A percentile compares a stretch with the other conserved stretches of the same genome.
phyloP scores from a whole-genome alignment of 2,329 filamentous ascomycete genomes.

The Arthrobotrys sinensis region DNA sequence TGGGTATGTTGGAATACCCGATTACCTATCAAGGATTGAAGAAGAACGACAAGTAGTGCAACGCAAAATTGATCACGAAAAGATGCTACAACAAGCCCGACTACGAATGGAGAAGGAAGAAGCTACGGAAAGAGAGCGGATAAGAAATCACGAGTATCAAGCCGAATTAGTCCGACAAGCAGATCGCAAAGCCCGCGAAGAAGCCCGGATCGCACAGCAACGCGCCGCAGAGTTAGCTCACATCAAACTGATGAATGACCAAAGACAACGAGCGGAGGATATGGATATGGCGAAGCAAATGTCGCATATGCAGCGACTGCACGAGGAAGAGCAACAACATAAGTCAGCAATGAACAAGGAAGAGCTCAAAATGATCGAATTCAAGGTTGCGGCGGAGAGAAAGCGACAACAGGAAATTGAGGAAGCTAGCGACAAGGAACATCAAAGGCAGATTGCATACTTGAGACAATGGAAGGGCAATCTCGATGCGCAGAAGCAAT shows the following conservation, averaged over 20 bases:
- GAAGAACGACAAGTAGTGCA: constrained; percentile 47
- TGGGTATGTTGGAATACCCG: constrained; percentile 46
- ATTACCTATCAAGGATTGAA: constrained; percentile 46
- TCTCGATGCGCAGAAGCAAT: constrained; percentile 49
- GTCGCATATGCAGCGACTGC: constrained; percentile 40
- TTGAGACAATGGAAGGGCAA: constrained; percentile 53
- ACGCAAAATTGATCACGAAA: constrained; percentile 56
- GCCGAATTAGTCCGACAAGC: constrained; percentile 47
- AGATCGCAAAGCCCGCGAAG: constrained; percentile 42
- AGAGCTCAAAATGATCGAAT: constrained; percentile 58
- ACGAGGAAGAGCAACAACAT: constrained; percentile 54
- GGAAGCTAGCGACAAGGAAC: constrained; percentile 44
- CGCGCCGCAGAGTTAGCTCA: constrained; percentile 41
- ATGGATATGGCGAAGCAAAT: constrained; percentile 31
- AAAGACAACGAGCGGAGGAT: constrained; percentile 38
- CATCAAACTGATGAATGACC: constrained; percentile 30
- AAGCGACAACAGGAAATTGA: constrained; percentile 52
- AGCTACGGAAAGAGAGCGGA: constrained; percentile 40
- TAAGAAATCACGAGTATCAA: constrained; percentile 51
- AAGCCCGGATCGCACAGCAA: constrained; percentile 25
- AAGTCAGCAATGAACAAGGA: constrained; percentile 44
- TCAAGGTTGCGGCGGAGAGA: constrained; percentile 48
- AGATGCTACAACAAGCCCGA: constrained; percentile 32
- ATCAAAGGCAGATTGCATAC: constrained; percentile 48
- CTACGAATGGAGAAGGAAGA: constrained; percentile 54